Percentiles rank a stretch among this genome's conserved stretches.
Conservation (phyloP, 495 filamentous ascomycete genomes). For the Zalerion maritima region DNA sequence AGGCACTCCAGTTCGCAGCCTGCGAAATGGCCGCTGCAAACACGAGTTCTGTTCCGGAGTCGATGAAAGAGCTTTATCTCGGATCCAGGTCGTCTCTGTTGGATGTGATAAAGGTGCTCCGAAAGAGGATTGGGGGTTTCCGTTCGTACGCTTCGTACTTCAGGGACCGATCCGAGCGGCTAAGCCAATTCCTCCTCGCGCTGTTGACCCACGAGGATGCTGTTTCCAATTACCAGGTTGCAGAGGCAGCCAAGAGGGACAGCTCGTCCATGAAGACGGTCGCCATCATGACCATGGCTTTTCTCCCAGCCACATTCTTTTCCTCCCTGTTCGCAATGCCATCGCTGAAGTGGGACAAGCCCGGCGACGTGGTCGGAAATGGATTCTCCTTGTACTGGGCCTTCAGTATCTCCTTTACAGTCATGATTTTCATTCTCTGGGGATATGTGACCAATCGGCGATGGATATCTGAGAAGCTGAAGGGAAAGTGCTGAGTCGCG, state of each 20-base stretch:
- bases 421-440: constrained; percentile 14
- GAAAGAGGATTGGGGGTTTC: constrained; percentile 11
- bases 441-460: no score
- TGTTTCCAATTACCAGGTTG: constrained; percentile 12
- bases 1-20: constrained; percentile 9
- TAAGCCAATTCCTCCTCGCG: constrained; percentile 10
- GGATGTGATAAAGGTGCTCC: constrained; percentile 12
- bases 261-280: constrained; percentile 24
- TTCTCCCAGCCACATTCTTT: constrained; percentile 24
- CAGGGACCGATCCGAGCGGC: neutral
- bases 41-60: constrained; percentile 6
- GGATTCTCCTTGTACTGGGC: constrained; percentile 26
- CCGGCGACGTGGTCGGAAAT: constrained; percentile 11
- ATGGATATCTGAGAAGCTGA: no score
- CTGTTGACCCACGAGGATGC: constrained; percentile 16
- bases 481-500: no score
- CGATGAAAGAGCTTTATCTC: constrained; percentile 9
- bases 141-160: neutral
- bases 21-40: constrained; percentile 6
- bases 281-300: constrained; percentile 23
- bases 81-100: constrained; percentile 11
- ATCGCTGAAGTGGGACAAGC: constrained; percentile 17
- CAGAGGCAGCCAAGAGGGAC: constrained; percentile 17
- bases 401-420: constrained; percentile 14
- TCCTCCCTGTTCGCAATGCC: constrained; percentile 22